These are phyloP conservation scores for Sophora flavescens DNA, from an alignment of 306 rosid species.

Conservation along the genomic window DNA sequence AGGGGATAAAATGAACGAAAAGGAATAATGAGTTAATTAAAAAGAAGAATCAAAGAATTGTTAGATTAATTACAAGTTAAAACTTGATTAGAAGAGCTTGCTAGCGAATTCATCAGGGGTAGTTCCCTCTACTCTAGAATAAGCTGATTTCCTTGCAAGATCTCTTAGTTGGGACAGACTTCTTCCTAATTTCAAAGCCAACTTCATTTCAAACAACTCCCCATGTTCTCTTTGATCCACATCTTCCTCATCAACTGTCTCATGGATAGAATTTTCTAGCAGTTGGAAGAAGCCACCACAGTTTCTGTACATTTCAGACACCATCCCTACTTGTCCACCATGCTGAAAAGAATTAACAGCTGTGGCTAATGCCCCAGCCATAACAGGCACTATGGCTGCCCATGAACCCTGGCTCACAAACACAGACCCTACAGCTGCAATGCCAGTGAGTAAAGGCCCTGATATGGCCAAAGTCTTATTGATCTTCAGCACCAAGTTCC, in stretches of 20 bases:
- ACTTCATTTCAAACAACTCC: constrained; percentile 64
- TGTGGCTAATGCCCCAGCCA: constrained; percentile 68
- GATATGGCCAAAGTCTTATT: constrained; percentile 72
- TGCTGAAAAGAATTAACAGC: constrained; percentile 67
- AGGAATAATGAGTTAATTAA: neutral
- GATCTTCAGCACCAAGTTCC: constrained; percentile 67
- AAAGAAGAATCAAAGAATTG: constrained; percentile 28
- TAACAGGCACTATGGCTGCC: constrained; percentile 50
- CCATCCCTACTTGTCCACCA: constrained; percentile 85
- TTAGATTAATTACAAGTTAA: neutral
- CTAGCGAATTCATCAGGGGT: constrained; percentile 75
- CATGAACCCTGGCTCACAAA: constrained; percentile 58
- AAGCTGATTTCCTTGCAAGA: constrained; percentile 67
- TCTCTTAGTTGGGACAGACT: constrained; percentile 70
- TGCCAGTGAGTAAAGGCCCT: constrained; percentile 74
- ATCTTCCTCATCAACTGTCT: constrained; percentile 59
- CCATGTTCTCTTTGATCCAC: constrained; percentile 81
- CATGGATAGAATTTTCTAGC: constrained; percentile 59
- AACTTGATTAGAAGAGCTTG: constrained; percentile 58
- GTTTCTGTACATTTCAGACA: constrained; percentile 74
- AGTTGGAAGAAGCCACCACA: constrained; percentile 65
- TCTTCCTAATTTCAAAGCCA: constrained; percentile 81
- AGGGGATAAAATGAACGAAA: neutral
- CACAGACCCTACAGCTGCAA: constrained; percentile 69
- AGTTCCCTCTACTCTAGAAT: constrained; percentile 58